These are phyloP conservation scores for Sherardia arvensis DNA, from an alignment of 257 asterid genomes.

Conservation along the genomic window DNA sequence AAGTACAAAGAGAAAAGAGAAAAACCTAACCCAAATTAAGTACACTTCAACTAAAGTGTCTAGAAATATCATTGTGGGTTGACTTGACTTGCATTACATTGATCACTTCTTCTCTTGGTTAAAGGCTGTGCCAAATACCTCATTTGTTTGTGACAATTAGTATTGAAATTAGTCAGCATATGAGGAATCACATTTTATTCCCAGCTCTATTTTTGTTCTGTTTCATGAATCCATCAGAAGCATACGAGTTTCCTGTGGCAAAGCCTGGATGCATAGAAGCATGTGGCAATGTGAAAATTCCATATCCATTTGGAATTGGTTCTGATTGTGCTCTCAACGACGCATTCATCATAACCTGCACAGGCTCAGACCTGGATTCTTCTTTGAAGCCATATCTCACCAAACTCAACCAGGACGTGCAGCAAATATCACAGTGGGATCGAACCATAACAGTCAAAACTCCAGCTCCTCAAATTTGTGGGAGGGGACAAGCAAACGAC, in stretches of 20 bases:
- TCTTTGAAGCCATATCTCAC: constrained; percentile 11
- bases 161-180: too few species aligned
- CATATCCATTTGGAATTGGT: constrained; percentile 22
- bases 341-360: constrained; percentile 6
- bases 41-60: not conserved
- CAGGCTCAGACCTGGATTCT: too few species aligned
- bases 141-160: too few species aligned
- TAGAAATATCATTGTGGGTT: not conserved
- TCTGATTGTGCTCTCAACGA: constrained; percentile 11
- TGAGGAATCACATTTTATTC: not conserved
- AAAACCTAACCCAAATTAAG: too few species aligned
- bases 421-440: not conserved
- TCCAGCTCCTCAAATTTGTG: constrained; percentile 2
- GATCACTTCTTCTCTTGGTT: not conserved
- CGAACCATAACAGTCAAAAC: constrained; percentile 3
- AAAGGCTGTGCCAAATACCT: too few species aligned
- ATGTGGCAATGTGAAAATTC: constrained; percentile 5
- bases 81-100: not conserved
- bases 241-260: not conserved
- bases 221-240: not conserved
- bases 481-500: not conserved
- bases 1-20: too few species aligned
- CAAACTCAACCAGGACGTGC: constrained; percentile 10
- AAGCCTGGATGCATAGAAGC: not conserved
- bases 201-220: not conserved